Conservation (phyloP, 2,329 filamentous ascomycete species). For the Leptosphaerulina australis region DNA sequence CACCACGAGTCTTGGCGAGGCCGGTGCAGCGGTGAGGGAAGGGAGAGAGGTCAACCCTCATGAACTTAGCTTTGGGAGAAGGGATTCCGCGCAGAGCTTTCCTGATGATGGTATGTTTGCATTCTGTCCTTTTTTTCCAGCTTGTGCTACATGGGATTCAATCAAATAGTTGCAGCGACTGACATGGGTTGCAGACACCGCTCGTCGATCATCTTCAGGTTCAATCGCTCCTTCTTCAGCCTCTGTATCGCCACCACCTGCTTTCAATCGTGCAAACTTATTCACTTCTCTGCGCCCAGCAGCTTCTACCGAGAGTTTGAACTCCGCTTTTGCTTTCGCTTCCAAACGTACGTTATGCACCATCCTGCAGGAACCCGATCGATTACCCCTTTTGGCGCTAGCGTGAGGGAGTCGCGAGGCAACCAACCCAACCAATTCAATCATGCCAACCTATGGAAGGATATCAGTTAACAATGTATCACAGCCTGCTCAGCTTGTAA, state of each 20-base stretch:
- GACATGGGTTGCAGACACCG: conserved; percentile 22
- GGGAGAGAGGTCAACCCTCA: conserved; percentile 23
- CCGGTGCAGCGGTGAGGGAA: conserved; percentile 37
- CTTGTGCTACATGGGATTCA: neutral
- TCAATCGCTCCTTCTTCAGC: conserved; percentile 28
- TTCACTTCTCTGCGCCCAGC: conserved; percentile 33
- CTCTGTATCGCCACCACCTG: conserved; percentile 26
- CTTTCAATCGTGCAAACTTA: conserved; percentile 33
- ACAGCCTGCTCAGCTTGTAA: conserved; percentile 37
- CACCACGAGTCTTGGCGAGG: conserved; percentile 40
- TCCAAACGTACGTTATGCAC: conserved; percentile 38
- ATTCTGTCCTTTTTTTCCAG: neutral
- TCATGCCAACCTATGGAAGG: no score
- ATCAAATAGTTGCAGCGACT: conserved; percentile 11
- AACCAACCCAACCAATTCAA: conserved; percentile 11
- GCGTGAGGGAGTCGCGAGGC: conserved; percentile 14
- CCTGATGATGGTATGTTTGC: conserved; percentile 30
- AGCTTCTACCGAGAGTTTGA: conserved; percentile 35
- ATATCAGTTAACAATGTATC: conserved; percentile 6
- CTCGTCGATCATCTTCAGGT: conserved; percentile 30
- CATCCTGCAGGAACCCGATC: conserved; percentile 36
- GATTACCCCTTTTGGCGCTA: conserved; percentile 24
- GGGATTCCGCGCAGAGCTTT: conserved; percentile 37
- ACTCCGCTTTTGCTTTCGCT: conserved; percentile 26
- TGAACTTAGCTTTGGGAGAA: conserved; percentile 29